Percentiles rank a stretch among this genome's conserved stretches.
These are phyloP conservation scores for Tetratostichococcus sp. DNA, from an alignment of 139 green algal genomes.

Conservation along the genomic window DNA sequence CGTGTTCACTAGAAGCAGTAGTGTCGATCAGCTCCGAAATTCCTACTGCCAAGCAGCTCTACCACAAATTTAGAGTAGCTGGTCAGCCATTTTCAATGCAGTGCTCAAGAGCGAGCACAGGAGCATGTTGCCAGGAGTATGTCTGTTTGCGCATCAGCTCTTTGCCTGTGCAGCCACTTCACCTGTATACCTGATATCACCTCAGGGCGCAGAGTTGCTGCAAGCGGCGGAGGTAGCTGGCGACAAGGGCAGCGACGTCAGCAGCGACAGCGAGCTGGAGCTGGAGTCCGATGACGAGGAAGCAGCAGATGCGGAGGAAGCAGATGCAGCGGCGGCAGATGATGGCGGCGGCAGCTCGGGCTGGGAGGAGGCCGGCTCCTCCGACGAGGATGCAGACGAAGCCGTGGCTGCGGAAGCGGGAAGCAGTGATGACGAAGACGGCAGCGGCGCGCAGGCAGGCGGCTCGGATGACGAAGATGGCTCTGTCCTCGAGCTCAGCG, in stretches of 20 bases:
- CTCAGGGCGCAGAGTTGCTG: slow-evolving; percentile 81
- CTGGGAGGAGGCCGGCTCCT: not conserved
- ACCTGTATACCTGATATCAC: too few relatives aligned
- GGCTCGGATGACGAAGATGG: slow-evolving; percentile 4
- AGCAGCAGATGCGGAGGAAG: slow-evolving; percentile 24
- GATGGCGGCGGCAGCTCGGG: slow-evolving; percentile 33
- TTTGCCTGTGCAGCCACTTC: too few relatives aligned
- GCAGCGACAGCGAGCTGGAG: not conserved
- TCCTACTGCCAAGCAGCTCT: too few relatives aligned
- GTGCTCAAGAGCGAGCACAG: too few relatives aligned
- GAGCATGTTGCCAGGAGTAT: too few relatives aligned
- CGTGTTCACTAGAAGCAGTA: too few relatives aligned
- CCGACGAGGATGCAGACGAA: slow-evolving; percentile 20
- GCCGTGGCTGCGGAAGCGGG: slow-evolving; percentile 16
- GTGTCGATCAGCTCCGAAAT: too few relatives aligned
- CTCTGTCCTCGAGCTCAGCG: not conserved
- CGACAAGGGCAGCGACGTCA: slow-evolving; percentile 7
- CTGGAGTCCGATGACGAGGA: slow-evolving; percentile 14
- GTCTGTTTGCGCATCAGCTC: too few relatives aligned
- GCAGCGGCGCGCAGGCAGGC: slow-evolving; percentile 33
- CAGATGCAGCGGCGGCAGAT: slow-evolving; percentile 20
- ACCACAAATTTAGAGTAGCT: too few relatives aligned
- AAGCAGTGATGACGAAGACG: slow-evolving; percentile 42
- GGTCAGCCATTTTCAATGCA: too few relatives aligned
- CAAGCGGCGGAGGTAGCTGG: slow-evolving; percentile 45